Evolutionary conservation across 2,329 filamentous ascomycete species (phyloP), one percentile per base, ranked within the genome.

Genomic region (Aureobasidium sp.): DNA sequence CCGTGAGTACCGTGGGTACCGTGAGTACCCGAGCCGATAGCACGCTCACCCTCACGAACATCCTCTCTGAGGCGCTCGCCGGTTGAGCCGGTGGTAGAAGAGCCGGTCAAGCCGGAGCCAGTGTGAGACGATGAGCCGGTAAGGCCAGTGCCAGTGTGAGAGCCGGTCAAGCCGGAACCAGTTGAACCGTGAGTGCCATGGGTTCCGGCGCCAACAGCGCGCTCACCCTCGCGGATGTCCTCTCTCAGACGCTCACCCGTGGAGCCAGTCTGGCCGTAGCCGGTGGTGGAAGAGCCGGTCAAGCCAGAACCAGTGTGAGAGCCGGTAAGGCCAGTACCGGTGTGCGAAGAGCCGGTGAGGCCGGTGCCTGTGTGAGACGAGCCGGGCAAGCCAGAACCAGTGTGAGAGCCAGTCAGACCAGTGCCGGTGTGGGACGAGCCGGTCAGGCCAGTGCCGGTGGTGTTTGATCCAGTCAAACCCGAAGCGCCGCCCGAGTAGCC

Each of bases 1-100:
- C 16, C n/a, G 37, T 19, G 7, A n/a, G n/a, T n/a, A n/a, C n/a
- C n/a, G n/a, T n/a, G 32, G 10, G 42, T 57, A 45, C 48, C 55
- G 32, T 35, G n/a, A n/a, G 24, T 19, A 17, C n/a, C 8, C 6
- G 12, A 14, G 6, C 32, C 32, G 14, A 16, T 14, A 16, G n/a
- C 32, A 12, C 17, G 34, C 45, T 49, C 45, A 10, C 32, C 45
- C 32, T 49, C 34, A 12, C 34, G 45, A 11, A 49, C 32, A 22
- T 49, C 45, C 12, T 49, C 32, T 19, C 34, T 27, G 17, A 49
- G 32, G 10, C 34, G 32, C n/a, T 39, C 24, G 4, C 30, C 30
- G 17, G 24, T 27, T 6, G 35, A 25, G 25, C 48, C 48, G 3
- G 35, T 40, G 19, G 40, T 21, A 12, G 14, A 24, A 4, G 35